A percentile compares a stretch with the other conserved stretches of the same genome.
Evolutionary conservation across 306 rosid species (phyloP).

Genomic region (Adenanthera pavonina): DNA sequence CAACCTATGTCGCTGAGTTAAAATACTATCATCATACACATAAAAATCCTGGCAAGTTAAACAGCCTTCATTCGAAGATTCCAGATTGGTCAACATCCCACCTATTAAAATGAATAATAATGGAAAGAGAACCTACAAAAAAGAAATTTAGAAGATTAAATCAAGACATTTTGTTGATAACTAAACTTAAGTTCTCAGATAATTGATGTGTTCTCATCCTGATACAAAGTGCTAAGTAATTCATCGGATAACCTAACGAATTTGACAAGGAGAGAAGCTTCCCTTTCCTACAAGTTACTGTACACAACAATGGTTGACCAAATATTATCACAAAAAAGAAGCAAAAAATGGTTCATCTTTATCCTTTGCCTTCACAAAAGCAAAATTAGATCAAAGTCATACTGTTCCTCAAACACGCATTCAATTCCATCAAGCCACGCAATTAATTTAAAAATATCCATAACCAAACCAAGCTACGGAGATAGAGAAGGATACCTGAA

Average conservation of each 20-base stretch:
- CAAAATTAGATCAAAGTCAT: constrained; percentile 1
- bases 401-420: neutral
- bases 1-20: neutral
- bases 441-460: neutral
- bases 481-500: constrained; percentile 47
- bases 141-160: neutral
- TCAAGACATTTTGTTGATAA: neutral
- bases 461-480: neutral
- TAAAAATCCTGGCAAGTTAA: neutral
- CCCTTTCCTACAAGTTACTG: neutral
- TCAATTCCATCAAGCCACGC: neutral
- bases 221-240: neutral
- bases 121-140: neutral
- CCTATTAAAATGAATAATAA: constrained; percentile 3
- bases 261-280: neutral
- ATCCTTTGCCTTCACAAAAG: neutral
- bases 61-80: neutral
- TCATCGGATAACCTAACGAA: neutral
- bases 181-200: neutral
- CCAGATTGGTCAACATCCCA: constrained; percentile 5
- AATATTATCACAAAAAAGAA: neutral
- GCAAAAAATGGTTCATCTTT: neutral
- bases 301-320: neutral
- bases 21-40: neutral
- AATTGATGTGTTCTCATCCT: neutral